Evolutionary conservation across 495 filamentous ascomycete genomes (phyloP).

Genomic region (Podospora pseudocomata): DNA sequence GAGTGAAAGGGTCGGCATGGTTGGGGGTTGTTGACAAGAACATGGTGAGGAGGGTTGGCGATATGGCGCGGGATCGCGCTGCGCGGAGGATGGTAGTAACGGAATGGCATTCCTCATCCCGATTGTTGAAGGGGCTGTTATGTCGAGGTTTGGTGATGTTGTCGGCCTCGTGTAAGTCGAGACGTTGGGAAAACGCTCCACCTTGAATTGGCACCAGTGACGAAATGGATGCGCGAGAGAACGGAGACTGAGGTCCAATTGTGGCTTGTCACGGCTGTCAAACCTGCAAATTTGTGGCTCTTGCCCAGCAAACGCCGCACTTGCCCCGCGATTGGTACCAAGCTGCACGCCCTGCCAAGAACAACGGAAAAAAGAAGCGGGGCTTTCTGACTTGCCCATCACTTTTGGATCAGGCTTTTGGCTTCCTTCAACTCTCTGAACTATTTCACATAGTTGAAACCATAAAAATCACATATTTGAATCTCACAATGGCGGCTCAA

Average conservation of each 20-base stretch:
- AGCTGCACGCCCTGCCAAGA: constrained; percentile 1
- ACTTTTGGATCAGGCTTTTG: constrained; percentile 8
- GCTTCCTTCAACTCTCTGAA: neutral
- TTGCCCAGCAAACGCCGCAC: neutral
- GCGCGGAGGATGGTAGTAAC: constrained; percentile 25
- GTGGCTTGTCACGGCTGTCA: constrained; percentile 5
- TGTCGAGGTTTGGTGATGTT: constrained; percentile 11
- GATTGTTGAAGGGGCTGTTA: constrained; percentile 11
- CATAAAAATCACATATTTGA: neutral
- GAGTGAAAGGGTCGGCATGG: constrained; percentile 41
- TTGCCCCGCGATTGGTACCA: constrained; percentile 17
- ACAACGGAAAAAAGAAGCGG: neutral
- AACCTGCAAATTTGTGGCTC: neutral
- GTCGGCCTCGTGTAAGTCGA: constrained; percentile 2
- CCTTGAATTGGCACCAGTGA: constrained; percentile 13
- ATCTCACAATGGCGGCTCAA: constrained; percentile 43
- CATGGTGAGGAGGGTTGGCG: constrained; percentile 11
- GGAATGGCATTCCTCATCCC: constrained; percentile 55
- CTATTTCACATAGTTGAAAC: neutral
- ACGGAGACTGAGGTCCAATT: neutral
- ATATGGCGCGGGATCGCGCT: constrained; percentile 26
- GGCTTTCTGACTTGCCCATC: neutral
- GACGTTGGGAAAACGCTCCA: constrained; percentile 1
- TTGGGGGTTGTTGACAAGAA: constrained; percentile 9
- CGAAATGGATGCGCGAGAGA: constrained; percentile 17